phyloP scores from a whole-genome alignment of 1,139 yeast species.

The Taphrina wiesneri region DNA sequence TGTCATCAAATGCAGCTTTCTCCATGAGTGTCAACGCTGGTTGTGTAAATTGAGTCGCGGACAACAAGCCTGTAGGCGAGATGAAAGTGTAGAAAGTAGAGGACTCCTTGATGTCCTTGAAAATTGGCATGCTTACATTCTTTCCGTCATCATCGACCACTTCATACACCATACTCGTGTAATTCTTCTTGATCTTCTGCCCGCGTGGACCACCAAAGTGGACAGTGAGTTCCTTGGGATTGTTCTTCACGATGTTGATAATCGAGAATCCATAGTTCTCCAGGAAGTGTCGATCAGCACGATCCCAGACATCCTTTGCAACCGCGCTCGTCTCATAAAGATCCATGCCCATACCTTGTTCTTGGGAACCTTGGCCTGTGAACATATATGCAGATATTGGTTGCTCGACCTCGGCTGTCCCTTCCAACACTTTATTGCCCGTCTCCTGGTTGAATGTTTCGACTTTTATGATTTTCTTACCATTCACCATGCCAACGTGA shows the following conservation, averaged over 20 bases:
- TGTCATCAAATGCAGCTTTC: slow-evolving; percentile 97
- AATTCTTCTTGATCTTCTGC: slow-evolving; percentile 89
- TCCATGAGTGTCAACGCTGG: slow-evolving; percentile 99
- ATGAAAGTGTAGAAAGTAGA: slow-evolving; percentile 84
- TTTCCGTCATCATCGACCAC: slow-evolving; percentile 83
- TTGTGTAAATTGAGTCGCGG: slow-evolving; percentile 98
- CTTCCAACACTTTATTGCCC: slow-evolving; percentile 71
- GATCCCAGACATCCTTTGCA: slow-evolving; percentile 96
- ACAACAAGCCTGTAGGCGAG: slow-evolving; percentile 90
- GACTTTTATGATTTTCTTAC: slow-evolving; percentile 94
- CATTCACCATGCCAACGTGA: slow-evolving; percentile 98
- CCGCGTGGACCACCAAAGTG: slow-evolving; percentile 99
- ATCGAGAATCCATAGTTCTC: slow-evolving; percentile 96
- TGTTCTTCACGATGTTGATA: slow-evolving; percentile 88
- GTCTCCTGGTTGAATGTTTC: slow-evolving; percentile 83
- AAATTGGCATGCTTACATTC: slow-evolving; percentile 86
- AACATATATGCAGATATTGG: slow-evolving; percentile 95
- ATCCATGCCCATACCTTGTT: slow-evolving; percentile 99
- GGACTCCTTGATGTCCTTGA: slow-evolving; percentile 80
- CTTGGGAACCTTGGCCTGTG: slow-evolving; percentile 99
- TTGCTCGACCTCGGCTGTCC: slow-evolving; percentile 98
- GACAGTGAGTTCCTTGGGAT: slow-evolving; percentile 91
- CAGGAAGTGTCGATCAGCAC: slow-evolving; percentile 91
- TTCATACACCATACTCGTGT: slow-evolving; percentile 96
- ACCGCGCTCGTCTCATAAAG: slow-evolving; percentile 85